Evolutionary conservation across 2,329 filamentous ascomycete species (phyloP), one percentile per base, ranked within the genome.

Genomic region (Pseudogymnoascus sp.): DNA sequence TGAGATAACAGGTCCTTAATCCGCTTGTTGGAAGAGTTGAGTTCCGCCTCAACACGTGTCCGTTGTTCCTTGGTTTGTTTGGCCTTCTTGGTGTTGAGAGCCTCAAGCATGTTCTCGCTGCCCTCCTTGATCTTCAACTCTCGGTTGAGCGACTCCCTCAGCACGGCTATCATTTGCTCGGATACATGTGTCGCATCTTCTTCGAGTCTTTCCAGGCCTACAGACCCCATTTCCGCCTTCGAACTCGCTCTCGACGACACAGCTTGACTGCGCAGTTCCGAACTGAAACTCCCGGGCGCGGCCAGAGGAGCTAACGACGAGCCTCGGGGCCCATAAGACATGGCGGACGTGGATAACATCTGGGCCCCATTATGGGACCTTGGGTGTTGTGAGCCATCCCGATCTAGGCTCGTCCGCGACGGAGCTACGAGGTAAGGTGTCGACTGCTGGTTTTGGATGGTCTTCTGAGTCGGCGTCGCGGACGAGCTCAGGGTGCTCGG

Each of bases 81-180:
- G 50, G 90, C 88, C 74, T 96, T 97, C 76, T 99, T 99, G 47
- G 86, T 84, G 73, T 97, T 91, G 66, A 99, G 78, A 11, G 94
- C 94, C 77, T 99, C 94, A 38, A 99, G 80, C 84, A 99, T 87
- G 73, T 99, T 99, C 78, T 99, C 94, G 62, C 93, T 97, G 18
- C 94, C 94, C 69, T 93, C 89, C 75, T 96, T 97, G 72, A 99
- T 97, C 79, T 97, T 97, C 77, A 92, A 87, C 77, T 99, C 95
- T 70, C 95, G 93, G 67, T 92, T 93, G 65, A 99, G 87, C 70
- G 88, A 85, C 68, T 97, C 92, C 70, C 88, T 87, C 65, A 97
- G 81, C 59, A 84, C 80, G 20, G 86, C 83, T 69, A 96, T 85
- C 39, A 86, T 83, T 74, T 91, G 86, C 72, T 96, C 91, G 12